A percentile compares a stretch with the other conserved stretches of the same genome.
Conservation (phyloP, 768 basidiomycete genomes). For the Leccinum incarnatum region DNA sequence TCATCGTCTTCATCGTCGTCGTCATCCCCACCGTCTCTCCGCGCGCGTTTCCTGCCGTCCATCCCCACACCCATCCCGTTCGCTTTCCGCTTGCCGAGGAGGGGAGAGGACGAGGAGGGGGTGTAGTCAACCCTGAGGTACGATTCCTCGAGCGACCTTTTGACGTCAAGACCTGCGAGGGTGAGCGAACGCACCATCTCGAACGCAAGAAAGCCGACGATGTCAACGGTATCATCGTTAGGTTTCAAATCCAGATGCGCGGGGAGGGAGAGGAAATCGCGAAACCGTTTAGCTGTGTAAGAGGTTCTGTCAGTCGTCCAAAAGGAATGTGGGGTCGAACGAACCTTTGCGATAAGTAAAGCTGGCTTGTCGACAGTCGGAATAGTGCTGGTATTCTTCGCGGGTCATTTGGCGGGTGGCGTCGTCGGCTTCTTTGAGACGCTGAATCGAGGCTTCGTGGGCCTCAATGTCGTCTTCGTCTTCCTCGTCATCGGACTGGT, state of each 20-base stretch:
- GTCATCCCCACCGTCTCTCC: conserved; percentile 49
- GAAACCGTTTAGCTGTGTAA: conserved; percentile 80
- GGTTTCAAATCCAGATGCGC: conserved; percentile 83
- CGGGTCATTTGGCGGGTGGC: conserved; percentile 79
- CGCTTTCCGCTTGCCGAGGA: conserved; percentile 70
- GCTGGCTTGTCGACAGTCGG: conserved; percentile 93
- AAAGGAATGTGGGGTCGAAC: background rate
- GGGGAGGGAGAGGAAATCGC: conserved; percentile 91
- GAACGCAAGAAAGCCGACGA: conserved; percentile 95
- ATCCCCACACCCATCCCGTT: conserved; percentile 38
- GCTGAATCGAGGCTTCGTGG: conserved; percentile 88
- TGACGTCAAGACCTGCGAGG: conserved; percentile 59
- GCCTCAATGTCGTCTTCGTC: conserved; percentile 97
- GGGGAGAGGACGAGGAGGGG: conserved; percentile 43
- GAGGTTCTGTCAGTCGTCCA: background rate
- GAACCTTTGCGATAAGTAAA: conserved; percentile 73
- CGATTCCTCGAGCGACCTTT: conserved; percentile 73
- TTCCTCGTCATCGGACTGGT: conserved; percentile 91
- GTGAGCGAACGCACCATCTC: conserved; percentile 96
- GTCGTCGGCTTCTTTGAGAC: conserved; percentile 90
- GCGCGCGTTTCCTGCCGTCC: conserved; percentile 40
- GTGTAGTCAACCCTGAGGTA: conserved; percentile 63
- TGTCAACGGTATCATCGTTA: conserved; percentile 93
- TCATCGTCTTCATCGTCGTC: conserved; percentile 60
- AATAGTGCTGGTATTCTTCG: conserved; percentile 96